Evolutionary conservation across 768 basidiomycete genomes (phyloP), one percentile per base, ranked within the genome.

Genomic region (Phlebiopsis flavidoalba): DNA sequence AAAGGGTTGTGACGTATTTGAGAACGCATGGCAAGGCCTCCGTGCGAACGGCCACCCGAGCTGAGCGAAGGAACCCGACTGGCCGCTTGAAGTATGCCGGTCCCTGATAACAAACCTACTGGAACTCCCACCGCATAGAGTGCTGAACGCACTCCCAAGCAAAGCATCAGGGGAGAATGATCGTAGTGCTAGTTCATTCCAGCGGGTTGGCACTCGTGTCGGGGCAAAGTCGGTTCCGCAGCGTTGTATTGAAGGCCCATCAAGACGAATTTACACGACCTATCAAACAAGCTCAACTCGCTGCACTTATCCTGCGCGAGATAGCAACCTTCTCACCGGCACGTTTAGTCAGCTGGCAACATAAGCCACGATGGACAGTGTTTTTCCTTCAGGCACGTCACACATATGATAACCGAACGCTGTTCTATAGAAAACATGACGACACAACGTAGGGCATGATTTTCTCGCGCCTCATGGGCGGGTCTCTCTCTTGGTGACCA

Each of bases 171-270:
- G 12, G 12, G 2, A 31, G 33, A 19, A n/a, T 35, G 51, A 53
- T n/a, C n/a, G n/a, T 53, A 53, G 33, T n/a, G 51, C 51, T 53
- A 53, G 33, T n/a, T 53, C 51, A 53, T 53, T 53, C 21, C 51
- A n/a, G 31, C 24, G 51, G 33, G 51, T 53, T n/a, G n/a, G 33
- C 12, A 53, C 33, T 53, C 26, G 24, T 17, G 19, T 11, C 12
- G 17, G 49, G n/a, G 12, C 22, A 12, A n/a, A 24, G 51, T 33
- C 51, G 51, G 53, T 5, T n/a, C 17, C 33, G 53, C 35, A 21
- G 12, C 5, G 53, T 24, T 35, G 36, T 57, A 19, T 24, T n/a
- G 36, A 57, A 24, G 22, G 21, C 21, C 14, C 19, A 43, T 33
- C 19, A 33, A 5, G 43, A 55, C 35, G 21, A 26, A 21, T n/a